Conservation (phyloP, 306 rosid genomes). For the Gillenia trifoliata region DNA sequence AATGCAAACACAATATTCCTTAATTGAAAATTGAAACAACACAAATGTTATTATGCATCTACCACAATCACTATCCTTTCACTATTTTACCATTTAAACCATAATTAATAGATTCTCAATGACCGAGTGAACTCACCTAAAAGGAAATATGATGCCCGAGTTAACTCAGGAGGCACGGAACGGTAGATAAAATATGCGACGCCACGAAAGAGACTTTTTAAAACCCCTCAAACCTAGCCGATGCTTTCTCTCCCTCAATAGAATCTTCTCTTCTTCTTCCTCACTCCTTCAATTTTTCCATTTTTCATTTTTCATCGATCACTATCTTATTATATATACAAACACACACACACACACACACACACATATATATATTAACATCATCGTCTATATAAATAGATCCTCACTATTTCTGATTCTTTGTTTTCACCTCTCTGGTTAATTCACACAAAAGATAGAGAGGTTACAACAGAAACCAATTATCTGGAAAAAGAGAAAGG, state of each 20-base stretch:
- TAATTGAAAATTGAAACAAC: no score
- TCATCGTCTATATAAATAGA: background rate
- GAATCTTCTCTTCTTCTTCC: slow-evolving; percentile 11
- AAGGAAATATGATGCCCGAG: background rate
- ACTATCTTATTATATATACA: background rate
- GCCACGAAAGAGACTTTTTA: slow-evolving; percentile 48
- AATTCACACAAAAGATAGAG: background rate
- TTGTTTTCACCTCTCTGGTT: background rate
- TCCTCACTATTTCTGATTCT: slow-evolving; percentile 7
- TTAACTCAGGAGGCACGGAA: background rate
- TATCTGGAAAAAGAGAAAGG: background rate
- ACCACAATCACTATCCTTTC: no score
- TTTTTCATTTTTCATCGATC: background rate
- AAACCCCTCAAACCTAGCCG: slow-evolving; percentile 28
- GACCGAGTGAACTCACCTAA: background rate
- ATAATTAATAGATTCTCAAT: background rate
- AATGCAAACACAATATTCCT: background rate
- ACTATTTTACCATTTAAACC: background rate
- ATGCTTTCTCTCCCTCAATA: slow-evolving; percentile 11
- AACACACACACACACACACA: no score
- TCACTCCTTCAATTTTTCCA: background rate
- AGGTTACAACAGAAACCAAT: background rate
- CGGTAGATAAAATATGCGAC: slow-evolving; percentile 59
- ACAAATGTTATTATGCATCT: no score
- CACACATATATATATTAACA: background rate